phyloP scores from a whole-genome alignment of 768 basidiomycete species.

The Boletus tomentosulus region DNA sequence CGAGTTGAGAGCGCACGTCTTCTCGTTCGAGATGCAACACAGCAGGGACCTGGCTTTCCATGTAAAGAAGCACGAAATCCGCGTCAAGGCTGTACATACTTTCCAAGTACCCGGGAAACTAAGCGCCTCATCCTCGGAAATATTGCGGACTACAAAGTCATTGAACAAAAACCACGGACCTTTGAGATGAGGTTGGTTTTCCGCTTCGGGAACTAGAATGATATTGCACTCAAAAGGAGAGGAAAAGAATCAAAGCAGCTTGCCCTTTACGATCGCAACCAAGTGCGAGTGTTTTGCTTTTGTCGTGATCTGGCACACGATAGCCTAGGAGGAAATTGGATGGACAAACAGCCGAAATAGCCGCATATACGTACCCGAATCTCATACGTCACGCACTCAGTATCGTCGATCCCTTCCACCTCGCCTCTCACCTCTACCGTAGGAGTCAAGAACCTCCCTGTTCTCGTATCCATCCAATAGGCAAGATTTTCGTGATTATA shows the following conservation, averaged over 20 bases:
- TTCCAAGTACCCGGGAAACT: conserved; percentile 92
- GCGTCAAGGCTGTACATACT: conserved; percentile 39
- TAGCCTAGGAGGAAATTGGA: conserved; percentile 45
- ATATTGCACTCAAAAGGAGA: not conserved
- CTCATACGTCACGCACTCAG: conserved; percentile 57
- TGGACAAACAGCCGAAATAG: not conserved
- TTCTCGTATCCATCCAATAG: conserved; percentile 64
- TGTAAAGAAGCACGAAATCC: not conserved
- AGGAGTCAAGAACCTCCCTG: conserved; percentile 52
- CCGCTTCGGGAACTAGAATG: conserved; percentile 64
- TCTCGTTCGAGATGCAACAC: conserved; percentile 85
- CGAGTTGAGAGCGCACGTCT: conserved; percentile 54
- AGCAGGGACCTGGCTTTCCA: conserved; percentile 63
- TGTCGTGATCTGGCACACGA: conserved; percentile 74
- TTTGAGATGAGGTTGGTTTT: conserved; percentile 34
- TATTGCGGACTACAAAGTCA: conserved; percentile 85
- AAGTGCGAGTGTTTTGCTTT: conserved; percentile 78
- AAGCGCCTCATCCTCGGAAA: conserved; percentile 83
- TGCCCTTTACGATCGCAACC: conserved; percentile 83
- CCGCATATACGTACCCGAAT: conserved; percentile 54
- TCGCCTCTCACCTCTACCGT: conserved; percentile 56
- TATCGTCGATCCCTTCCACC: conserved; percentile 54
- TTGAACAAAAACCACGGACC: conserved; percentile 95
- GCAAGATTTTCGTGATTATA: conserved; percentile 69
- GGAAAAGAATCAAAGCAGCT: not conserved